Evolutionary conservation across 768 basidiomycete species (phyloP), one percentile per base, ranked within the genome.

Genomic region (Russula ochroleuca): DNA sequence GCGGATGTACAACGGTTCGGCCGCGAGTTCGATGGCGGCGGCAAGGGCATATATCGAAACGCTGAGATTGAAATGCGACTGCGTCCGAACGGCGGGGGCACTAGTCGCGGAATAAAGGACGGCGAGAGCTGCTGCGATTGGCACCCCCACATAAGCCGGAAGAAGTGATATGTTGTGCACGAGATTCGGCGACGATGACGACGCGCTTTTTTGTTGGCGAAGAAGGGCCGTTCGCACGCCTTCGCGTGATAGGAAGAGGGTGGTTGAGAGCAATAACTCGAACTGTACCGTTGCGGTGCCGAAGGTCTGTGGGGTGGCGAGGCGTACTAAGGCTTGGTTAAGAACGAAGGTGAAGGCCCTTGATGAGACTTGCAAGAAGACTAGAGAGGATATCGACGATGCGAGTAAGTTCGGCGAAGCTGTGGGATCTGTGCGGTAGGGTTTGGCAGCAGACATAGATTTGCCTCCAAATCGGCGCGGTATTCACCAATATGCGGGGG

Each of bases 201-300:
- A 21, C 21, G 14, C 37, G 38, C 21, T 38, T 37, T 54, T 56
- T 64, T 73, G 72, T 38, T 79, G 79, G n/a, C 94, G 83, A 17
- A 97, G 79, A 5, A 97, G 80, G 7, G 91, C 86, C 72, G 88
- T 92, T 45, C 97, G 81, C 9, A 98, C 82, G 19, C 95, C 96
- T 73, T 99, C 97, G n/a, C 97, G 81, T 38, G 88, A 87, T 9
- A 98, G 79, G 73, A 98, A 98, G 49, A 98, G 79, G 69, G 95
- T 90, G 13, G 94, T 94, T 68, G 88, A 91, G 51, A 91, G 81
- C 28, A 98, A 72, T 31, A 98, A 83, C 72, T 98, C 97, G 74
- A 98, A 94, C 70, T 97, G 95, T 65, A 99, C 90, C 0, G 93
- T 85, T 17, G 92, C 94, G 0, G 91, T 94, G 11, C 96, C 89